phyloP scores from a whole-genome alignment of 805 yeast genomes.

The Torulaspora franciscae region DNA sequence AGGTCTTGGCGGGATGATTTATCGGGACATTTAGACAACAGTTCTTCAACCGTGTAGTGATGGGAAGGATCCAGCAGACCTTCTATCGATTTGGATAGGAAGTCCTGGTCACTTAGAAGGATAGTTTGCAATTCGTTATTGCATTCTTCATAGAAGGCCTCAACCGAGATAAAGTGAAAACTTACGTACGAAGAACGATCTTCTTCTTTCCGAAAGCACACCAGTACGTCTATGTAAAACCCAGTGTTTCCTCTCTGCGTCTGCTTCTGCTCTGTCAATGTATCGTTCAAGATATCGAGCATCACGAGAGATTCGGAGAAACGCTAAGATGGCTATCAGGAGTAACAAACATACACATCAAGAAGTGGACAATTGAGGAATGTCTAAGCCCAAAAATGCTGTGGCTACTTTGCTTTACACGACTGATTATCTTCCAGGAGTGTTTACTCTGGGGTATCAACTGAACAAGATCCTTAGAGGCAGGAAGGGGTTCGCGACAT shows the following conservation, averaged over 20 bases:
- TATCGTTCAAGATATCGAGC: constrained; percentile 58
- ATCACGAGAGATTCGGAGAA: constrained; percentile 50
- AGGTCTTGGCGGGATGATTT: constrained; percentile 68
- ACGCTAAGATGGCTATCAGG: neutral
- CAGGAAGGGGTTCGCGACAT: constrained; percentile 7
- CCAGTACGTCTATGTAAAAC: constrained; percentile 50
- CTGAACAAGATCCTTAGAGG: constrained; percentile 26
- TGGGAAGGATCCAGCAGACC: constrained; percentile 1
- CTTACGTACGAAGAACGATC: constrained; percentile 25
- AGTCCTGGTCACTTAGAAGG: constrained; percentile 33
- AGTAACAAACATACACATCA: no score
- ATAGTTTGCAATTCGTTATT: constrained; percentile 33
- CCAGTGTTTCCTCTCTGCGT: constrained; percentile 66
- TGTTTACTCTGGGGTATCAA: constrained; percentile 45
- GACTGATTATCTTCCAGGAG: constrained; percentile 53
- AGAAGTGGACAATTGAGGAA: neutral
- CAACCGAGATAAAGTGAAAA: constrained; percentile 41
- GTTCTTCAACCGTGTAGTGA: constrained; percentile 7
- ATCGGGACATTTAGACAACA: constrained; percentile 35
- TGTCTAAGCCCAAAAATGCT: constrained; percentile 11
- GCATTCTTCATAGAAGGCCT: constrained; percentile 37
- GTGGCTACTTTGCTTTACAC: constrained; percentile 44
- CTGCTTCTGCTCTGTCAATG: constrained; percentile 56
- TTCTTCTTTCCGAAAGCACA: constrained; percentile 41
- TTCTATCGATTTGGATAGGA: constrained; percentile 8